These are phyloP conservation scores for Emergomyces orientalis DNA, from an alignment of 2,329 filamentous ascomycete species.

Conservation along the genomic window DNA sequence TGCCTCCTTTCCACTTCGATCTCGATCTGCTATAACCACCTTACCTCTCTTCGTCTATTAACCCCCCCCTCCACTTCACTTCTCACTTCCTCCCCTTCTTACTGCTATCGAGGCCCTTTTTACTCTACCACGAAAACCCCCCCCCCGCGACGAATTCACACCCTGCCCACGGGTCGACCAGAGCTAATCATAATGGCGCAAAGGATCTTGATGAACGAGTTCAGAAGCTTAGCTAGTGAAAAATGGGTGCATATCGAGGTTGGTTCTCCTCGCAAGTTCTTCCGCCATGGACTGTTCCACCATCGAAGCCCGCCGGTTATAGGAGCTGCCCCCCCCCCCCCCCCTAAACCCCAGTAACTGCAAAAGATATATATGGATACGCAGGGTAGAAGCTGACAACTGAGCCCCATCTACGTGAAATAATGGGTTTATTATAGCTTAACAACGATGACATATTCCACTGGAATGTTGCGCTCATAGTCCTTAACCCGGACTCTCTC, in stretches of 20 bases:
- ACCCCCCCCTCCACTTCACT: not conserved
- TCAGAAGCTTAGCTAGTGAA: constrained; percentile 72
- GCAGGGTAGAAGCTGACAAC: not conserved
- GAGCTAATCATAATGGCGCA: constrained; percentile 45
- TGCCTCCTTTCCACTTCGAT: not conserved
- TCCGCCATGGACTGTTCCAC: no score
- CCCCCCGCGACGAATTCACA: not conserved
- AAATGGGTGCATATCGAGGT: constrained; percentile 91
- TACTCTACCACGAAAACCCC: not conserved
- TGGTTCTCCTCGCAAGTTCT: constrained; percentile 22
- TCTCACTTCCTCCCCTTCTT: constrained; percentile 1
- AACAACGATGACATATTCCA: constrained; percentile 74
- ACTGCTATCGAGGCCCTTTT: no score
- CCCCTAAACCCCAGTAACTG: not conserved
- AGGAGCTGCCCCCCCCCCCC: not conserved
- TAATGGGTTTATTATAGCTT: constrained; percentile 42
- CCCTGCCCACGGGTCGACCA: not conserved
- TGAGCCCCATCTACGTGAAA: not conserved
- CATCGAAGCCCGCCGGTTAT: no score
- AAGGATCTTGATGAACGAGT: constrained; percentile 81
- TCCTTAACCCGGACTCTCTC: constrained; percentile 81
- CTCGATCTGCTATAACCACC: not conserved
- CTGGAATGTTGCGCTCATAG: constrained; percentile 83
- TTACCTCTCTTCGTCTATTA: not conserved
- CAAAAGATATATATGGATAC: not conserved